Evolutionary conservation across 371 early-diverging fungal genomes (phyloP), one percentile per base, ranked within the genome.

Genomic region (Syncephalastrum sp.): DNA sequence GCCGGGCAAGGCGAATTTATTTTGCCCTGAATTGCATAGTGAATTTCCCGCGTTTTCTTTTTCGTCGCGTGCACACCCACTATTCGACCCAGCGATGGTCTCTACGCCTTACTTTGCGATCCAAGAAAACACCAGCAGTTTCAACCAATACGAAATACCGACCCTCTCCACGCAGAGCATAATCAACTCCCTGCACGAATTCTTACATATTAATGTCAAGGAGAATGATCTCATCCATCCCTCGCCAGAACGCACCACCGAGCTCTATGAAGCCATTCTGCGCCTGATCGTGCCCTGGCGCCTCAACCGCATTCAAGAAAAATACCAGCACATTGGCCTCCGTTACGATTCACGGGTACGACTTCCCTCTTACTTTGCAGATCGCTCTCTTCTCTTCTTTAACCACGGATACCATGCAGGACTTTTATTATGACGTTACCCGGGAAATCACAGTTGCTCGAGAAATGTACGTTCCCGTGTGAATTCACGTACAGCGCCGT

Each of bases 151-250:
- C 38, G 38, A 33, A 10, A 33, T 33, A 33, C 38, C 38, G 5
- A 33, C 38, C 6, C 38, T 33, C 8, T 33, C 38, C 8, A 33
- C 38, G 10, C 38, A 33, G 38, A 33, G 38, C 38, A 33, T 33
- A 33, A 33, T 33, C 38, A 33, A 33, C 38, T 33, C 38, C 10
- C 38, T 33, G 3, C 38, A 33, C 38, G 38, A 33, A 33, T 33
- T 33, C 12, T 10, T 67, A 56, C 53, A 62, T 6, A 41, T 67
- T 14, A 47, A 46, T 7, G 59, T 62, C 13, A 62, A 55, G 0
- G 67, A 61, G 46, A 47, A 47, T 10, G 63, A 67, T 53, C 50
- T 67, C 14, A 29, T 67, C 5, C 62, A 67, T 59, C 67, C 67
- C 6, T 59, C 62, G 1, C 53, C 56, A 33, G 33, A 47, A 16